Percentiles rank a stretch among this genome's conserved stretches.
phyloP scores from a whole-genome alignment of 2,329 filamentous ascomycete genomes.

The Fusarium mundagurra region DNA sequence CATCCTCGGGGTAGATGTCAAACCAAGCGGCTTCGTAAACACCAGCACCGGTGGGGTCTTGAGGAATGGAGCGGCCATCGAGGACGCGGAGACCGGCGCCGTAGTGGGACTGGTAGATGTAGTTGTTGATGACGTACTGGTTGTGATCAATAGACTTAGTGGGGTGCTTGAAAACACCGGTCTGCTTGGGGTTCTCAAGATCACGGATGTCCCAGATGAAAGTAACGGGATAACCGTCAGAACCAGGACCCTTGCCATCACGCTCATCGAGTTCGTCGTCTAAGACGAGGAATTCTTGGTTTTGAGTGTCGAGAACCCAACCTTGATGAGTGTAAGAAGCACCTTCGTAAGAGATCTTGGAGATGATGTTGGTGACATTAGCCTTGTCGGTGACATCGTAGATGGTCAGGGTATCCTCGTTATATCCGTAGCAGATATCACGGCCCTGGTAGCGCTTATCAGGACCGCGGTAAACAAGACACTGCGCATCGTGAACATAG shows the following conservation, averaged over 20 bases:
- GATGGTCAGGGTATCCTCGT: slow-evolving; percentile 63
- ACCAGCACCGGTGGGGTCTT: slow-evolving; percentile 55
- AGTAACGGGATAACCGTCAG: slow-evolving; percentile 57
- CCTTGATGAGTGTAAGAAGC: slow-evolving; percentile 69
- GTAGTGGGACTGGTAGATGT: slow-evolving; percentile 62
- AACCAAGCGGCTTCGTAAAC: slow-evolving; percentile 61
- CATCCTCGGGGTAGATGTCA: slow-evolving; percentile 62
- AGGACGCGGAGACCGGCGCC: slow-evolving; percentile 57
- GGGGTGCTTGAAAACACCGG: slow-evolving; percentile 54
- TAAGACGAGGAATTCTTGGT: slow-evolving; percentile 58
- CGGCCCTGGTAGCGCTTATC: slow-evolving; percentile 57
- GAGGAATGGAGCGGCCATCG: slow-evolving; percentile 49
- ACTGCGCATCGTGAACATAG: slow-evolving; percentile 70
- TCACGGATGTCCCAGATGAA: slow-evolving; percentile 62
- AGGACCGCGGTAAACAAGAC: slow-evolving; percentile 63
- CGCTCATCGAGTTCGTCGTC: slow-evolving; percentile 65
- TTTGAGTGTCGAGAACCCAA: slow-evolving; percentile 58
- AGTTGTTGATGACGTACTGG: slow-evolving; percentile 57
- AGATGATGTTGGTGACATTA: slow-evolving; percentile 55
- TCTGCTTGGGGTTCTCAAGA: slow-evolving; percentile 55
- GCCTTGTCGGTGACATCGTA: slow-evolving; percentile 63
- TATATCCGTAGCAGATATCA: slow-evolving; percentile 67
- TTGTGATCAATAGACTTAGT: slow-evolving; percentile 59
- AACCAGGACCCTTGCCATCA: slow-evolving; percentile 50
- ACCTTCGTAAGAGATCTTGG: slow-evolving; percentile 64